Conservation (phyloP, 2,329 filamentous ascomycete genomes). For the Pseudopithomyces chartarum region DNA sequence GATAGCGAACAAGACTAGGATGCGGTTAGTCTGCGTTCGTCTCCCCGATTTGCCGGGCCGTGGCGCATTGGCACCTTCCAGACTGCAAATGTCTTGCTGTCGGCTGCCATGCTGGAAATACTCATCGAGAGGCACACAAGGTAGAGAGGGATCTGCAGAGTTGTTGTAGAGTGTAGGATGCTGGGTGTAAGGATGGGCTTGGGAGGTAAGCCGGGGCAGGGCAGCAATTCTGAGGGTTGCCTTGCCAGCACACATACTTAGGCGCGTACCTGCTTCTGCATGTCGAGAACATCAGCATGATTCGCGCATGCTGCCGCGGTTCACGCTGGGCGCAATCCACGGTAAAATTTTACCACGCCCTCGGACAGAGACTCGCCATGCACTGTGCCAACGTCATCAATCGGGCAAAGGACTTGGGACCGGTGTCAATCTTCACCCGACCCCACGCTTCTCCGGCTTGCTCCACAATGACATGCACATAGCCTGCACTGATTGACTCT, state of each 20-base stretch:
- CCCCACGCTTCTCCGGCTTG: background rate
- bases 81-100: background rate
- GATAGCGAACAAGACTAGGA: constrained; percentile 8
- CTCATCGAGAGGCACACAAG: background rate
- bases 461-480: background rate
- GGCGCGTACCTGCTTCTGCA: constrained; percentile 5
- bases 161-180: background rate
- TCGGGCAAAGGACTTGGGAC: background rate
- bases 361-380: background rate
- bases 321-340: background rate
- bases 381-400: background rate
- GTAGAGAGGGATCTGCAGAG: background rate
- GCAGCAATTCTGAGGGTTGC: background rate
- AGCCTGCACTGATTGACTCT: background rate
- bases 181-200: background rate
- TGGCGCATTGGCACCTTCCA: constrained; percentile 3
- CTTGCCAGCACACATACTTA: background rate
- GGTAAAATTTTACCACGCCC: background rate
- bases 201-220: background rate
- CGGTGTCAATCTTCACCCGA: background rate
- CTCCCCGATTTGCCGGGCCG: constrained; percentile 8
- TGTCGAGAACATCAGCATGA: background rate
- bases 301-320: background rate
- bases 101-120: background rate
- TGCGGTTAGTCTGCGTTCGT: constrained; percentile 18